Conservation (phyloP, 345 rosid genomes). For the Corchorus capsularis region DNA sequence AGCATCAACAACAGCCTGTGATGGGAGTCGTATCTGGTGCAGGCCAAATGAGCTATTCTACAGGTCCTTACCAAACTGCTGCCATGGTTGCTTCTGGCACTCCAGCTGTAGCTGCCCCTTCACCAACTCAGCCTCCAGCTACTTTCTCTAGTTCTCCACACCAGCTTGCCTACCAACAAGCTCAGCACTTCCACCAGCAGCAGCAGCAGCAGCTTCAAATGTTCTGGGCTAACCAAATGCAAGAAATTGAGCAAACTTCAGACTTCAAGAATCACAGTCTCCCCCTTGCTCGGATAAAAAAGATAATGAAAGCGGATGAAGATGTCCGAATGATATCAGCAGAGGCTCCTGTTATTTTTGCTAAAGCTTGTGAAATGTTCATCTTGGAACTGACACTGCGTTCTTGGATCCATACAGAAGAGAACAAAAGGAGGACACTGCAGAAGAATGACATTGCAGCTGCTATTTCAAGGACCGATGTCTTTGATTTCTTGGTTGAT, state of each 20-base stretch:
- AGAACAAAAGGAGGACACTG: slow-evolving; percentile 60
- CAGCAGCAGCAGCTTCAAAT: slow-evolving; percentile 57
- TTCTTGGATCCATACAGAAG: slow-evolving; percentile 65
- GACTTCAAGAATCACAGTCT: slow-evolving; percentile 64
- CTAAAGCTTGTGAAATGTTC: slow-evolving; percentile 65
- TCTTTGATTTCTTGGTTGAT: slow-evolving; percentile 59
- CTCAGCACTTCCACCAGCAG: slow-evolving; percentile 52
- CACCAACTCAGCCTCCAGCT: slow-evolving; percentile 33
- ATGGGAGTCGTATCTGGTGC: slow-evolving; percentile 47
- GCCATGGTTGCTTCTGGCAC: slow-evolving; percentile 50
- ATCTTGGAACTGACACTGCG: slow-evolving; percentile 56
- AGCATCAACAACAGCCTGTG: slow-evolving; percentile 41
- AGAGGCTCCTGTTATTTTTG: slow-evolving; percentile 61
- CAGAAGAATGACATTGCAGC: slow-evolving; percentile 65
- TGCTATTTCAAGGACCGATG: slow-evolving; percentile 58
- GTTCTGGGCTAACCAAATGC: slow-evolving; percentile 61
- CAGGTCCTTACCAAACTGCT: slow-evolving; percentile 51
- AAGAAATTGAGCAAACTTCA: slow-evolving; percentile 48
- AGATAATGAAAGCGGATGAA: slow-evolving; percentile 68
- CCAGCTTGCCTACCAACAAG: slow-evolving; percentile 52
- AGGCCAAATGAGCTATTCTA: slow-evolving; percentile 47
- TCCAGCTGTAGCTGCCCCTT: slow-evolving; percentile 40
- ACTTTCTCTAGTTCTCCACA: slow-evolving; percentile 35
- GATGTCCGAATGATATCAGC: slow-evolving; percentile 66
- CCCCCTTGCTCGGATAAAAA: slow-evolving; percentile 59